Conservation (phyloP, 1,284 basidiomycete species). For the Mycosarcoma mackinlayi region DNA sequence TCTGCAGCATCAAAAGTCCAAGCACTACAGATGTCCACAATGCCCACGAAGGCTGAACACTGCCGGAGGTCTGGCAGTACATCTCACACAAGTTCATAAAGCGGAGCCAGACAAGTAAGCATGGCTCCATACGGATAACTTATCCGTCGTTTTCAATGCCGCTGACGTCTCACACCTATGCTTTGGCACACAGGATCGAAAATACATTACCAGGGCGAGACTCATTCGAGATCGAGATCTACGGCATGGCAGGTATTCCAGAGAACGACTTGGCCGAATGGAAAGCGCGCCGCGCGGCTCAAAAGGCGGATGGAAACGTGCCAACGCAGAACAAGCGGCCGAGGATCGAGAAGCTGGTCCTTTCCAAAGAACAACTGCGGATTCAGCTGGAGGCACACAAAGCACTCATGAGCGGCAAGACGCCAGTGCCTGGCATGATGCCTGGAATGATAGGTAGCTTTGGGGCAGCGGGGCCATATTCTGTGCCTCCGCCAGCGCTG, state of each 20-base stretch:
- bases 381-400: constrained; percentile 89
- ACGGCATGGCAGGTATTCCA: constrained; percentile 98
- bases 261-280: constrained; percentile 93
- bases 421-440: constrained; percentile 40
- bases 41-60: constrained; percentile 96
- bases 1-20: constrained; percentile 98
- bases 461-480: constrained; percentile 31
- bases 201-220: constrained; percentile 96
- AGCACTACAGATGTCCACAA: constrained; percentile 97
- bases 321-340: constrained; percentile 79
- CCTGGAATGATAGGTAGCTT: constrained; percentile 17
- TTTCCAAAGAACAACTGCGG: constrained; percentile 78
- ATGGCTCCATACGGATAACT: background rate
- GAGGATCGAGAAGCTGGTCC: constrained; percentile 81
- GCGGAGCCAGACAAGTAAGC: constrained; percentile 92
- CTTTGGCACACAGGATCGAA: constrained; percentile 77
- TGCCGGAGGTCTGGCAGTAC: constrained; percentile 96
- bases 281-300: constrained; percentile 77
- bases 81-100: constrained; percentile 98
- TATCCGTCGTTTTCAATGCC: background rate
- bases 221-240: constrained; percentile 98
- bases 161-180: background rate
- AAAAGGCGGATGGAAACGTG: constrained; percentile 32
- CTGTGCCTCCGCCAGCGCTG: constrained; percentile 35
- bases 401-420: constrained; percentile 82